Evolutionary conservation across 768 basidiomycete genomes (phyloP), one percentile per base, ranked within the genome.

Genomic region (Russula abietina): DNA sequence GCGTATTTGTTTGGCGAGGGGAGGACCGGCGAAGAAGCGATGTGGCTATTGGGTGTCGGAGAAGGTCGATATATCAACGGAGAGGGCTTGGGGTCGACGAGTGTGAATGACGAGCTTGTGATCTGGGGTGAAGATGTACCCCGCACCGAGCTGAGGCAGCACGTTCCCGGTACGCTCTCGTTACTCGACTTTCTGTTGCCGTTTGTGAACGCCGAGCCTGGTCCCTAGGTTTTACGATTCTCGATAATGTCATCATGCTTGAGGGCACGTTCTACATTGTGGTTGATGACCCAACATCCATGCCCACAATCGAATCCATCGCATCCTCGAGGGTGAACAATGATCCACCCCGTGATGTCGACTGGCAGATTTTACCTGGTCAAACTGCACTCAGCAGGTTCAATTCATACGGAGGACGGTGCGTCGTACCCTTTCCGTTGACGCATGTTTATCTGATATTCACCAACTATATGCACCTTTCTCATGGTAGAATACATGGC

Each of bases 231-330:
- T 91, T 86, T 75, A 92, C 89, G 0, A 82, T 93, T 49, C 76
- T 95, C 60, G 90, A 94, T 69, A 88, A 91, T 64, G 79, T 91
- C n/a, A 83, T 88, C 69, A 73, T 89, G n/a, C 77, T 81, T 68
- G 85, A 88, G 66, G 85, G 85, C 11, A 83, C 84, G 2, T 80
- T 91, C 64, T 91, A 84, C 72, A 72, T 95, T 62, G 85, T 95
- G 39, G 82, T 86, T 4, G 86, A 93, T 70, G 77, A 85, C 62
- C 78, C 79, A 6, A 72, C 78, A 2, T 74, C 76, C n/a, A 80
- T 92, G 55, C 93, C 92, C 1, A 61, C 79, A 1, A 70, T 86
- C 36, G 71, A 72, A 5, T 73, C 77, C 1, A 86, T 89, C 26
- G 76, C 73, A 0, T 81, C 81, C 5, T 76, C 79, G 5, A 55